Percentiles rank a stretch among this genome's conserved stretches.
These are phyloP conservation scores for Cytospora piceae DNA, from an alignment of 2,329 filamentous ascomycete genomes.

Conservation along the genomic window DNA sequence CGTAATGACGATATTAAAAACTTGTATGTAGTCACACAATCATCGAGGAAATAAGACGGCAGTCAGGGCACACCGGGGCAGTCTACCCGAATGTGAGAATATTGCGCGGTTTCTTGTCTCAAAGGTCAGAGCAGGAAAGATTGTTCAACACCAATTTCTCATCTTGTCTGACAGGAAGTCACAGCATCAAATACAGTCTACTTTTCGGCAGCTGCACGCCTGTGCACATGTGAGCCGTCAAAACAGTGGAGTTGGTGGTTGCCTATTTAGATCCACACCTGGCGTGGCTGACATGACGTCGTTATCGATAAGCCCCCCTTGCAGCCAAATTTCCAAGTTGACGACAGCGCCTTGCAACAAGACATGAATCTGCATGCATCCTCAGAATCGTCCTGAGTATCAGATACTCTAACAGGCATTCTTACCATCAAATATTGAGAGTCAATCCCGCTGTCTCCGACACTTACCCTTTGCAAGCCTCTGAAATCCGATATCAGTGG, in stretches of 20 bases:
- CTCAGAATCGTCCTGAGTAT: not conserved
- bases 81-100: too few species aligned
- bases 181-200: too few species aligned
- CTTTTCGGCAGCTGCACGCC: too few species aligned
- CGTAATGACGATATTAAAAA: too few species aligned
- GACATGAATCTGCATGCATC: not conserved
- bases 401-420: not conserved
- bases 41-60: too few species aligned
- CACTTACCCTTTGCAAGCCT: not conserved
- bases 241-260: not conserved
- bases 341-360: slow-evolving; percentile 12
- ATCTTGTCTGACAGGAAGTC: too few species aligned
- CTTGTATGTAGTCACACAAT: too few species aligned
- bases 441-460: not conserved
- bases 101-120: too few species aligned
- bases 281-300: not conserved
- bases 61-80: too few species aligned
- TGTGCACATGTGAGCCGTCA: too few species aligned
- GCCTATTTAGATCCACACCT: not conserved
- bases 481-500: not conserved
- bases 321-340: slow-evolving; percentile 21
- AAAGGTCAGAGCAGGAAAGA: too few species aligned
- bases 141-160: too few species aligned
- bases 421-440: not conserved
- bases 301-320: slow-evolving; percentile 19